Evolutionary conservation across 768 basidiomycete genomes (phyloP).

Genomic region (Pisolithus albus): DNA sequence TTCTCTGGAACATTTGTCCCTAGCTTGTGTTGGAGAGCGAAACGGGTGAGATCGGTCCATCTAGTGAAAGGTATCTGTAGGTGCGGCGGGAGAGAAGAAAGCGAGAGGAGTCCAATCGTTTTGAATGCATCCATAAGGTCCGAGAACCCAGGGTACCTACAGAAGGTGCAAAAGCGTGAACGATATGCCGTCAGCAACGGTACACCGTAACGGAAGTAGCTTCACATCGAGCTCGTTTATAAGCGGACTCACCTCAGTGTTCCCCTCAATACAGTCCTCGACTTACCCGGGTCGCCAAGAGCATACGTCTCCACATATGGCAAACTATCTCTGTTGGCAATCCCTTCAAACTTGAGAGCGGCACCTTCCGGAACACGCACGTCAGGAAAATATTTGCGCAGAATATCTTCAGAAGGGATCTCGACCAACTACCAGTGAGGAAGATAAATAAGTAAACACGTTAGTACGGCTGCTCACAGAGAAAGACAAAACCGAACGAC

Average conservation of each 20-base stretch:
- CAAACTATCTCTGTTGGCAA: constrained; percentile 81
- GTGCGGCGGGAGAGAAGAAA: constrained; percentile 19
- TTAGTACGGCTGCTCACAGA: too few species aligned
- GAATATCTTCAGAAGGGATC: constrained; percentile 47
- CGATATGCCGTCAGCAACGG: not conserved
- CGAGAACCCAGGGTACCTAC: constrained; percentile 80
- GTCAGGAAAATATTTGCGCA: constrained; percentile 54
- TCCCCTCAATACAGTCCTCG: constrained; percentile 73
- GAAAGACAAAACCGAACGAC: not conserved
- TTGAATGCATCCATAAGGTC: constrained; percentile 68
- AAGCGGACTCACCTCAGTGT: constrained; percentile 59
- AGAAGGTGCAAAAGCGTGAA: not conserved
- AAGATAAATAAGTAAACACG: too few species aligned
- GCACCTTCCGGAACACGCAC: constrained; percentile 55
- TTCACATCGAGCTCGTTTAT: not conserved
- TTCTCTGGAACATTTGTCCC: constrained; percentile 25
- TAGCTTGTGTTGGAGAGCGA: constrained; percentile 25
- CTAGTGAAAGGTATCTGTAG: constrained; percentile 10
- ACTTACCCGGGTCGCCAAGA: constrained; percentile 33
- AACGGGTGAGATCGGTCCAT: constrained; percentile 34
- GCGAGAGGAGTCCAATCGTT: constrained; percentile 56
- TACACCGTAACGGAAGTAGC: not conserved
- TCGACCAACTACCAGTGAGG: constrained; percentile 31
- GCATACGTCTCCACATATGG: constrained; percentile 63
- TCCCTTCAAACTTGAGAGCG: constrained; percentile 61